Evolutionary conservation across 768 basidiomycete species (phyloP).

Genomic region (Lentinula detonsa): DNA sequence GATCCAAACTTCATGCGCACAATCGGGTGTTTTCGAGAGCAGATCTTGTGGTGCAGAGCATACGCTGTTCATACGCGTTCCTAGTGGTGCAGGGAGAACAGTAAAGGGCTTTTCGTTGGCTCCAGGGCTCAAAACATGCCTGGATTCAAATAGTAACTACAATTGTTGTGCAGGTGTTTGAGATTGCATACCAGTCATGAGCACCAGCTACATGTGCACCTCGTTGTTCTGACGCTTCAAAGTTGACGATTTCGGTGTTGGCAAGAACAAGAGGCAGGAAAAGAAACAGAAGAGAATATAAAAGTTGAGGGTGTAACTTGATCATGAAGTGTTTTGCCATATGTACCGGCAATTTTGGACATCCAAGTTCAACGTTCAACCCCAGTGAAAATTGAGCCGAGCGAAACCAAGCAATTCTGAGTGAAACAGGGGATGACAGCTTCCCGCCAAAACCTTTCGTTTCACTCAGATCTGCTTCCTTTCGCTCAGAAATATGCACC

Average conservation of each 20-base stretch:
- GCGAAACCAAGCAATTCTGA: too few species aligned
- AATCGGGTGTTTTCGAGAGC: constrained; percentile 4
- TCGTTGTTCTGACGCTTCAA: not conserved
- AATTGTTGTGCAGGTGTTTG: not conserved
- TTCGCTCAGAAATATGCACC: too few species aligned
- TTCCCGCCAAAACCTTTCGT: too few species aligned
- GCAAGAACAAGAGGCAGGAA: not conserved
- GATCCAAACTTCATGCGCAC: constrained; percentile 28
- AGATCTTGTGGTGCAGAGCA: constrained; percentile 19
- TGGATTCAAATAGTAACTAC: not conserved
- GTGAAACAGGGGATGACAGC: too few species aligned
- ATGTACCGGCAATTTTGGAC: not conserved
- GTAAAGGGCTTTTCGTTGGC: not conserved
- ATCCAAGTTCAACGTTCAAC: too few species aligned
- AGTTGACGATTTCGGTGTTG: constrained; percentile 5
- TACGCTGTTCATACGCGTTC: constrained; percentile 23
- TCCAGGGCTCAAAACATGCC: not conserved
- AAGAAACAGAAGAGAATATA: not conserved
- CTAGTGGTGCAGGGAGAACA: constrained; percentile 23
- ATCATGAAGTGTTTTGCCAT: not conserved
- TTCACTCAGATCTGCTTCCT: too few species aligned
- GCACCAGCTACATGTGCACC: not conserved
- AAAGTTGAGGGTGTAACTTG: not conserved
- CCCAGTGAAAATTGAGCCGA: too few species aligned
- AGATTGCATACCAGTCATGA: not conserved